Evolutionary conservation across 164 flowering plant species (phyloP).

Genomic region (Magnolia changhungtana): DNA sequence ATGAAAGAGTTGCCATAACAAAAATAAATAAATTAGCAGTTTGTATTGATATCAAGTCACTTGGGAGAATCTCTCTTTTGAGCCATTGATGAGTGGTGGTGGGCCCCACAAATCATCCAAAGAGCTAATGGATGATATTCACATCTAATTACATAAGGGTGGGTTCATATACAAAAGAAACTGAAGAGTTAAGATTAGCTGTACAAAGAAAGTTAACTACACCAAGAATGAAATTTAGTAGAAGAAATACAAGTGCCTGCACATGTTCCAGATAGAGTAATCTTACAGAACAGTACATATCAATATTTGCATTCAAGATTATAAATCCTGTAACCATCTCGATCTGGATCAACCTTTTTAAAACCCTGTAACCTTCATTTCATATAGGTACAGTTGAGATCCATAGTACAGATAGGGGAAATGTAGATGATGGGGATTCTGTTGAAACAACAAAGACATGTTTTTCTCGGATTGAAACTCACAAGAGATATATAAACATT

Average conservation of each 20-base stretch:
- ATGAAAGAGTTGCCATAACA: too few species aligned
- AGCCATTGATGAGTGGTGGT: not conserved
- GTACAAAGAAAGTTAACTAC: constrained; percentile 4
- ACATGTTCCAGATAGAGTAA: too few species aligned
- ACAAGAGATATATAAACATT: too few species aligned
- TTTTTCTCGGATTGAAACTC: not conserved
- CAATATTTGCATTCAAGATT: too few species aligned
- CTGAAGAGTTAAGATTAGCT: constrained; percentile 2
- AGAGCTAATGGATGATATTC: constrained; percentile 1
- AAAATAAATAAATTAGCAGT: too few species aligned
- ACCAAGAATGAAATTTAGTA: too few species aligned
- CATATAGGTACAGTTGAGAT: constrained; percentile 7
- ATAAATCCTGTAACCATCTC: constrained; percentile 5
- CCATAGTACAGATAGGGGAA: not conserved
- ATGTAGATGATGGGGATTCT: not conserved
- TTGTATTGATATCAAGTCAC: too few species aligned
- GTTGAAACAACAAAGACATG: not conserved
- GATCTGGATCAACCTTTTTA: constrained; percentile 78
- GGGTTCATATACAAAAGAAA: constrained; percentile 2
- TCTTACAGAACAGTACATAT: too few species aligned
- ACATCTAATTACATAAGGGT: constrained; percentile 4
- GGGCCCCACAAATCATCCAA: not conserved
- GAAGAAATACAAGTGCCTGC: too few species aligned
- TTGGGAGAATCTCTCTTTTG: too few species aligned
- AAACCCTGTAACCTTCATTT: constrained; percentile 55